phyloP scores from a whole-genome alignment of 2,329 filamentous ascomycete species.

The Purpureocillium lavendulum region DNA sequence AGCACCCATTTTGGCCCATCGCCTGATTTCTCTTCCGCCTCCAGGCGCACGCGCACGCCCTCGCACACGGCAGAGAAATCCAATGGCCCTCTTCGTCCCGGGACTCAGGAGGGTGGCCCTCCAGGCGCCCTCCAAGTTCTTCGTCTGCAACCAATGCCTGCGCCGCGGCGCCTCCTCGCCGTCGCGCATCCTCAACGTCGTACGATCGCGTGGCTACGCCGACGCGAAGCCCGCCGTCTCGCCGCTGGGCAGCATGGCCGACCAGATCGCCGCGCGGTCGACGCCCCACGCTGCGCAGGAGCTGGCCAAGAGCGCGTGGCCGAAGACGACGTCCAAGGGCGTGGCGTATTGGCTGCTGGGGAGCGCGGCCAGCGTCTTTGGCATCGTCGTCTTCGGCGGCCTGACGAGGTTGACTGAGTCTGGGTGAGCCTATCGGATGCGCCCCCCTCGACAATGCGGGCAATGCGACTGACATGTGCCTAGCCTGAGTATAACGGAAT shows the following conservation, averaged over 20 bases:
- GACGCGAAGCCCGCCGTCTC: conserved; percentile 21
- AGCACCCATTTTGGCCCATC: not conserved
- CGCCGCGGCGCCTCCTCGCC: conserved; percentile 18
- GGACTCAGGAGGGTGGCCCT: conserved; percentile 32
- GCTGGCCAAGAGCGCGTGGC: conserved; percentile 32
- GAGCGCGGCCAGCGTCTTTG: conserved; percentile 89
- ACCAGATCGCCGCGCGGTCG: conserved; percentile 15
- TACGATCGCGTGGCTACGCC: conserved; percentile 30
- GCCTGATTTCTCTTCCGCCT: not conserved
- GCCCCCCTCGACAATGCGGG: not conserved
- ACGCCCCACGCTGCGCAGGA: conserved; percentile 4
- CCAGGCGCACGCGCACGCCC: not conserved
- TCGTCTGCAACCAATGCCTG: conserved; percentile 43
- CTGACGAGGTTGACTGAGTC: conserved; percentile 93
- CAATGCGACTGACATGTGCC: not conserved
- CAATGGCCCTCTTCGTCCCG: conserved; percentile 35
- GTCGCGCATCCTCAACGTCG: conserved; percentile 29
- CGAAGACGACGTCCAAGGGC: conserved; percentile 60
- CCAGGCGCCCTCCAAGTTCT: conserved; percentile 28
- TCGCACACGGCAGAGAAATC: conserved; percentile 2
- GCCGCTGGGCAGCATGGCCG: conserved; percentile 17
- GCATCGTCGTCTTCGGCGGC: conserved; percentile 91
- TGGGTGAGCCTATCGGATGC: conserved; percentile 50
- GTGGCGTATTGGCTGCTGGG: conserved; percentile 91
- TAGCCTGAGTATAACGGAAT: conserved; percentile 97